phyloP scores from a whole-genome alignment of 768 basidiomycete species.

The Infundibulicybe gibba region DNA sequence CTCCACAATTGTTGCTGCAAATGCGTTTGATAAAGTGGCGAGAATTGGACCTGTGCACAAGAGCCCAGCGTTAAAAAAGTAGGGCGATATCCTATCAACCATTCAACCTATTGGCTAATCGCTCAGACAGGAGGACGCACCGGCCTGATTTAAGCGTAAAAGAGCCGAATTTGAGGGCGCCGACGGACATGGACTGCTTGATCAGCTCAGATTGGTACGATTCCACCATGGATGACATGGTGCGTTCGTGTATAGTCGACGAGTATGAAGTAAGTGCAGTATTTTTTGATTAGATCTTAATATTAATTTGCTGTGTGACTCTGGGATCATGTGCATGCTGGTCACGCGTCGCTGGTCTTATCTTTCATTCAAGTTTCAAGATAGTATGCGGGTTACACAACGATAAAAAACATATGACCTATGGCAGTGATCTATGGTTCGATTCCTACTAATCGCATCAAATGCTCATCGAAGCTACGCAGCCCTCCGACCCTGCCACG shows the following conservation, averaged over 20 bases:
- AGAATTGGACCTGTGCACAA: constrained; percentile 84
- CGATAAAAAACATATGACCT: no score
- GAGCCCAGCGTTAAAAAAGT: constrained; percentile 95
- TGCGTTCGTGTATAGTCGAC: constrained; percentile 1
- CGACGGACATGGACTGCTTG: constrained; percentile 59
- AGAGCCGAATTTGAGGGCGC: constrained; percentile 84
- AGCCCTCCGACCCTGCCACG: no score
- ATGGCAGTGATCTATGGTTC: no score
- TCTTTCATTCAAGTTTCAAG: no score
- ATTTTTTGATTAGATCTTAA: no score
- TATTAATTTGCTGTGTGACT: no score
- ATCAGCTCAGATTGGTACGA: constrained; percentile 65
- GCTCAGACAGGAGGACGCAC: constrained; percentile 38
- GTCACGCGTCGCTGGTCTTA: no score
- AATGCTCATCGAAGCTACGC: no score
- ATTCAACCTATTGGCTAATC: neutral
- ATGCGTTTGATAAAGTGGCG: constrained; percentile 71
- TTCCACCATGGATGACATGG: constrained; percentile 30
- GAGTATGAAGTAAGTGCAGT: no score
- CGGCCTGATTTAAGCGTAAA: constrained; percentile 96
- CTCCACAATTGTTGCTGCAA: constrained; percentile 72
- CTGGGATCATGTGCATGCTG: no score
- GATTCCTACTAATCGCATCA: no score
- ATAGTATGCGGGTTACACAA: no score
- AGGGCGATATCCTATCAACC: constrained; percentile 71